Evolutionary conservation across 345 rosid species (phyloP), one percentile per base, ranked within the genome.

Genomic region (Sapria himalayana): DNA sequence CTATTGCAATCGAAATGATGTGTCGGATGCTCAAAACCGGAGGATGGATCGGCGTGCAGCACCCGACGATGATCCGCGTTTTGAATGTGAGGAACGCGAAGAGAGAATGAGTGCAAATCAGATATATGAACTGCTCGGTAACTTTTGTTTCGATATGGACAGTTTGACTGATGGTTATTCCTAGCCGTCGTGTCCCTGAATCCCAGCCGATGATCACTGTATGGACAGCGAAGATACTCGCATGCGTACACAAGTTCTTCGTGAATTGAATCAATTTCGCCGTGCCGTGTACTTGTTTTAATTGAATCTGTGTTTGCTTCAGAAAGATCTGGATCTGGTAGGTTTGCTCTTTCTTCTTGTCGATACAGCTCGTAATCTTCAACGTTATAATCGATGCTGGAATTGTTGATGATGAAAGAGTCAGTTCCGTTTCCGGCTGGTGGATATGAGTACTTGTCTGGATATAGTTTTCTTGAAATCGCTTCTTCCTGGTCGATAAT

Each of bases 381-480:
- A 37, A 79, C 92, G 58, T 79, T 81, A 48, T 75, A 79, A 34
- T 75, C 92, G 11, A n/a, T n/a, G n/a, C 81, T 70, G 32, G 58
- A 19, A 43, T 79, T 78, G 38, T 62, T 56, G 16, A 65, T 40
- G 22, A 70, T 39, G 19, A 61, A 64, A 4, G 78, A 63, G n/a
- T 76, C 72, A 51, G 60, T 64, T n/a, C 68, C 81, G 19, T n/a
- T n/a, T n/a, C 64, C 35, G 3, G 59, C 56, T 9, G 62, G 53
- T 14, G 46, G 21, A 41, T 56, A 63, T 25, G 58, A 72, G 48
- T 74, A 72, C 35, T 57, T 57, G 45, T 55, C 76, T 19, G 85
- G 92, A 51, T 75, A 75, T 41, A 79, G 48, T 49, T 67, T 72
- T 25, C 78, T 58, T 3, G 76, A 64, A 50, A 75, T 19, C 4